Conservation (phyloP, 345 rosid species). For the Pugionium dolabratum region DNA sequence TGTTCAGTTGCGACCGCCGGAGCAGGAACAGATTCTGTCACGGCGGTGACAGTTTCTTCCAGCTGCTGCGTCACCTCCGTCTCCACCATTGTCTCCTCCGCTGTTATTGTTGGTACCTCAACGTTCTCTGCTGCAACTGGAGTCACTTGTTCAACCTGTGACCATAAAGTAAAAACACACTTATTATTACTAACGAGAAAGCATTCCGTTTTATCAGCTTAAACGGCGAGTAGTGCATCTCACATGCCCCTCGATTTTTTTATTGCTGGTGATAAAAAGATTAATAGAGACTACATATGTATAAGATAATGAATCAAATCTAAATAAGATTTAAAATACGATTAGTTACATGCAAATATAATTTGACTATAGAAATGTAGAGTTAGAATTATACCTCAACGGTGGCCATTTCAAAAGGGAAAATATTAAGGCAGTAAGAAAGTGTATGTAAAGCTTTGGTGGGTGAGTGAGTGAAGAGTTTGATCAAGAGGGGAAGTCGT, state of each 20-base stretch:
- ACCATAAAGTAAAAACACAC: neutral
- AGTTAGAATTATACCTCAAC: slow-evolving; percentile 27
- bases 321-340: neutral
- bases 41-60: slow-evolving; percentile 11
- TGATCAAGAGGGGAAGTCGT: slow-evolving; percentile 17
- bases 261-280: slow-evolving; percentile 1
- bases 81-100: slow-evolving; percentile 34
- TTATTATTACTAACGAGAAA: neutral
- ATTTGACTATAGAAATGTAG: too few species aligned
- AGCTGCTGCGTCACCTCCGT: neutral
- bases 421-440: neutral
- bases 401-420: slow-evolving; percentile 36
- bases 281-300: neutral
- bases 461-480: slow-evolving; percentile 31
- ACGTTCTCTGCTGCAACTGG: slow-evolving; percentile 37
- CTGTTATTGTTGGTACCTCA: slow-evolving; percentile 33
- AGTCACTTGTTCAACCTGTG: slow-evolving; percentile 39
- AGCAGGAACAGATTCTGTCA: slow-evolving; percentile 21
- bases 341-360: neutral
- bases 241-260: neutral
- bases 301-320: neutral
- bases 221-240: neutral
- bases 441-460: slow-evolving; percentile 30
- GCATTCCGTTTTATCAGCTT: slow-evolving; percentile 1
- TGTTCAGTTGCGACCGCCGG: slow-evolving; percentile 22